phyloP scores from a whole-genome alignment of 345 rosid species.

The Triadica sebifera region DNA sequence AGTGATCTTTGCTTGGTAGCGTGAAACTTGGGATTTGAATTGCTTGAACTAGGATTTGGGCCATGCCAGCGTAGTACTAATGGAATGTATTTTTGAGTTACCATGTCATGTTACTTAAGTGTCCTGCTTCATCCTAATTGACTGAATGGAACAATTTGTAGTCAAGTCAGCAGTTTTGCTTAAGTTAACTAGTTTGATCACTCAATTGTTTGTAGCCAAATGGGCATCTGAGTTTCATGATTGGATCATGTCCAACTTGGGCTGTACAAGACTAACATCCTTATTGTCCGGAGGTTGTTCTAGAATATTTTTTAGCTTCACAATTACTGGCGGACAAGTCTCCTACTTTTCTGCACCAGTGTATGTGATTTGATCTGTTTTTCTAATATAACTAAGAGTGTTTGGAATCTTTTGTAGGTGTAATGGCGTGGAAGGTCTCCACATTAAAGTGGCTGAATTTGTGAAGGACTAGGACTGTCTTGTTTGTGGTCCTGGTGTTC shows the following conservation, averaged over 20 bases:
- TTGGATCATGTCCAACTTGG: background rate
- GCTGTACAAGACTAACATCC: background rate
- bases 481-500: constrained; percentile 94
- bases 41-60: background rate
- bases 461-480: constrained; percentile 80
- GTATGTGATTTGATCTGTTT: background rate
- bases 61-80: background rate
- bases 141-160: background rate
- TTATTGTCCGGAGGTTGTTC: background rate
- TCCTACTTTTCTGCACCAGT: no score
- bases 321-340: background rate
- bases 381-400: background rate
- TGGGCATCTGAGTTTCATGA: background rate
- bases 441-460: constrained; percentile 77
- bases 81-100: background rate
- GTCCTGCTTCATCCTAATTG: background rate
- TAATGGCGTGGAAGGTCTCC: constrained; percentile 90
- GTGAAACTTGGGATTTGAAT: no score
- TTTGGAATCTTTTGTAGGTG: constrained; percentile 55
- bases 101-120: background rate
- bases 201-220: background rate
- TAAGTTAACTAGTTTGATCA: background rate
- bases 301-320: background rate
- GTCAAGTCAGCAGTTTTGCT: background rate
- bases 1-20: no score